A percentile compares a stretch with the other conserved stretches of the same genome.
phyloP scores from a whole-genome alignment of 495 filamentous ascomycete species.

The Wilcoxina mikolae region DNA sequence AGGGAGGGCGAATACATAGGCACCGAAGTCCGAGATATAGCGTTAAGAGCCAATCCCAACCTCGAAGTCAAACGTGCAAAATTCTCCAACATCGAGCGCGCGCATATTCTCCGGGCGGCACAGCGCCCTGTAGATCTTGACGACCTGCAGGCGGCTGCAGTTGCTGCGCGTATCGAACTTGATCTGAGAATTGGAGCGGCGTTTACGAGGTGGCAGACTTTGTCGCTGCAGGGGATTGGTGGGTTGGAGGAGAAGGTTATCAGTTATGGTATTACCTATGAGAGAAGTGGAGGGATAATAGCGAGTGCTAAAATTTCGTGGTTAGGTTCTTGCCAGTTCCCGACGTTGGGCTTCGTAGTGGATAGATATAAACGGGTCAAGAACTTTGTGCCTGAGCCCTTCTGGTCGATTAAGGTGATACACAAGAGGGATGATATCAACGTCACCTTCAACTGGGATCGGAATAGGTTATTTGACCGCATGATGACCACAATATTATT shows the following conservation, averaged over 20 bases:
- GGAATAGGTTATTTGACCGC: conserved; percentile 75
- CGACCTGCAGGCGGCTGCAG: conserved; percentile 72
- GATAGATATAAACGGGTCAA: conserved; percentile 84
- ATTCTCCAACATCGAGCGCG: conserved; percentile 92
- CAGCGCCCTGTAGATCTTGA: conserved; percentile 62
- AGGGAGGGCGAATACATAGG: conserved; percentile 95
- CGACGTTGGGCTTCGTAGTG: conserved; percentile 90
- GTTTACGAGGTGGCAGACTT: conserved; percentile 79
- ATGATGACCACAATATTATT: conserved; percentile 65
- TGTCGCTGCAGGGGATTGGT: conserved; percentile 53
- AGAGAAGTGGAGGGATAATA: too few relatives aligned
- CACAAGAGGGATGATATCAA: conserved; percentile 61
- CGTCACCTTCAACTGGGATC: conserved; percentile 72
- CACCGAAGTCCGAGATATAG: conserved; percentile 73
- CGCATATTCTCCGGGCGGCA: conserved; percentile 78
- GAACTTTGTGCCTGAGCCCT: conserved; percentile 82
- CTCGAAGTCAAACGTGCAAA: conserved; percentile 71
- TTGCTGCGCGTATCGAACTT: conserved; percentile 77
- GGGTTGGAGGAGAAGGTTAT: conserved; percentile 49
- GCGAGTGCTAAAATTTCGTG: conserved; percentile 30
- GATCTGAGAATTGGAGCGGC: conserved; percentile 82
- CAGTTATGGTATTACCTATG: conserved; percentile 75
- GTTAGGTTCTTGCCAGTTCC: conserved; percentile 96
- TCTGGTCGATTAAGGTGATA: conserved; percentile 82
- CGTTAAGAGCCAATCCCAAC: conserved; percentile 51